Evolutionary conservation across 2,329 filamentous ascomycete species (phyloP), one percentile per base, ranked within the genome.

Genomic region (Calycina herbarum): DNA sequence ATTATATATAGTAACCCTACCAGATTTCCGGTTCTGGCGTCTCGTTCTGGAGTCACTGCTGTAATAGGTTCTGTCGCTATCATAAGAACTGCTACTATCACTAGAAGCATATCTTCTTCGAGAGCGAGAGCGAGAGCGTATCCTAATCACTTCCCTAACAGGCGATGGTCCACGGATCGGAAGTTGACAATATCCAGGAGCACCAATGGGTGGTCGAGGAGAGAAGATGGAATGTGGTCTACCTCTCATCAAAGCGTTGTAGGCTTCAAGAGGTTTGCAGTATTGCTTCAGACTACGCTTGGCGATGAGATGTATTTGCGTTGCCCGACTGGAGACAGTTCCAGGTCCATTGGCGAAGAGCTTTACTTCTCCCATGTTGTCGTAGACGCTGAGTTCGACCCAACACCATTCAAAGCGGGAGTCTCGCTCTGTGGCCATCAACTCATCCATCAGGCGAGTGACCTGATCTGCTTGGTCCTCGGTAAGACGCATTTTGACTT

Each of bases 371-470:
- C 66, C 69, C 1, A 15, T 20, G 4, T 63, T 42, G n/a, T 66
- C 59, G 29, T 66, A 67, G 10, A 73, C 61, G 24, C 65, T 69
- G 2, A 73, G 54, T 29, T 69, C 70, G 0, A 63, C 70, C 67
- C 68, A 70, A 17, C 59, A 66, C 72, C 71, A 74, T 58, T 73
- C 70, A 35, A 74, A 73, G 2, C 69, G 63, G 10, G 3, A 11
- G 38, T 74, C 72, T 33, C 63, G 38, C 15, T 74, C 72, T 1
- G 11, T 15, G 0, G 11, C 1, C 33, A 63, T 64, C 0, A 74
- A 20, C 7, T 71, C 69, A 33, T 73, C 70, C 63, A 74, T 67
- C 1, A 74, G 13, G 10, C 63, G 65, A 0, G 66, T 62, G 1
- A 73, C 59, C 62, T 73, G 73, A 2, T 20, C 57, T 38, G 62